phyloP scores from a whole-genome alignment of 225 moss, liverwort and hornwort species.

The Bryum argenteum region DNA sequence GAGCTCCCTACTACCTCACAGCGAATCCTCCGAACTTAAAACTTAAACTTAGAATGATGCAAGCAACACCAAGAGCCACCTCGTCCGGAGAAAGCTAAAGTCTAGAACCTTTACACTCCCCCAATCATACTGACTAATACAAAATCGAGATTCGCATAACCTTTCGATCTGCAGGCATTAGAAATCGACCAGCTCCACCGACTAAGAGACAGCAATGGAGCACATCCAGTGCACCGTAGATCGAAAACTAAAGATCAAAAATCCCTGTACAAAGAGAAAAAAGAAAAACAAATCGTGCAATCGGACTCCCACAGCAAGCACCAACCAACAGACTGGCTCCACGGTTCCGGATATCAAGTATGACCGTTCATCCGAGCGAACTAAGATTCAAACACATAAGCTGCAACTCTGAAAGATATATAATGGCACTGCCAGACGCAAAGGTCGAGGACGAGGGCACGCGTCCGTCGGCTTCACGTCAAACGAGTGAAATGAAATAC shows the following conservation, averaged over 20 bases:
- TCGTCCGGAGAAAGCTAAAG: neutral
- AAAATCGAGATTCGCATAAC: conserved; percentile 4
- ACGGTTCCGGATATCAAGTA: conserved; percentile 18
- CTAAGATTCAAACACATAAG: conserved; percentile 14
- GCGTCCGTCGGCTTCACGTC: neutral
- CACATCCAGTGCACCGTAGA: conserved; percentile 11
- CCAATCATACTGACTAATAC: conserved; percentile 22
- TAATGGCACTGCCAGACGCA: neutral
- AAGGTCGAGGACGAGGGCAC: neutral
- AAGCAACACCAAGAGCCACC: neutral
- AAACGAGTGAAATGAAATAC: neutral
- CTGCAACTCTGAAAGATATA: neutral
- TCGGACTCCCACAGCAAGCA: conserved; percentile 5
- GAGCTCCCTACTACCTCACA: neutral
- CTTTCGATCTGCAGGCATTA: neutral
- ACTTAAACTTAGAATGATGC: neutral
- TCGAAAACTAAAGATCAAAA: conserved; percentile 18
- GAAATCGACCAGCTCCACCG: neutral
- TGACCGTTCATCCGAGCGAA: conserved; percentile 11
- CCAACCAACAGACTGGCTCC: neutral
- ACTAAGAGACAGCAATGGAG: neutral
- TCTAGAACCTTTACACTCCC: conserved; percentile 12
- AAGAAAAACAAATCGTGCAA: neutral
- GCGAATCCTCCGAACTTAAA: conserved; percentile 9
- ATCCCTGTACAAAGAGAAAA: conserved; percentile 21